Percentiles rank a stretch among this genome's conserved stretches.
Evolutionary conservation across 257 asterid genomes (phyloP).

Genomic region (Solanum neorickii): DNA sequence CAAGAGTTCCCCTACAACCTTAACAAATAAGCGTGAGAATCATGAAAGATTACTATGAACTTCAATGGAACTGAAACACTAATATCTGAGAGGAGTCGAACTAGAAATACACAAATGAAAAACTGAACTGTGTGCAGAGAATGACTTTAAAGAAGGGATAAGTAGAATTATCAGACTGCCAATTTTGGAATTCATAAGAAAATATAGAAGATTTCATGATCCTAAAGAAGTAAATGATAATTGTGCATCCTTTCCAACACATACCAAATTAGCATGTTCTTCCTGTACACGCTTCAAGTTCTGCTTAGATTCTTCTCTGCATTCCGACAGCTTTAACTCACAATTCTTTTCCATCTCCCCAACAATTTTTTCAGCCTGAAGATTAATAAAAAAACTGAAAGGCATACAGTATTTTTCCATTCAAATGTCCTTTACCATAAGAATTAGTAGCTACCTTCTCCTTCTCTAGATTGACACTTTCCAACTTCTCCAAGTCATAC

Average conservation of each 20-base stretch:
- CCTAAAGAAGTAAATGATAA: not conserved
- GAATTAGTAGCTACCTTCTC: conserved; percentile 52
- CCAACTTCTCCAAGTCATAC: conserved; percentile 86
- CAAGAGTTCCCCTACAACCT: not conserved
- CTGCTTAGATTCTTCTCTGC: conserved; percentile 60
- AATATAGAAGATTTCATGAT: not conserved
- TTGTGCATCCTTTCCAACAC: conserved; percentile 5
- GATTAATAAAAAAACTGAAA: conserved; percentile 9
- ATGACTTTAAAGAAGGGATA: not conserved
- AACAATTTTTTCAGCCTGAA: conserved; percentile 61
- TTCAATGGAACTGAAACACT: not conserved
- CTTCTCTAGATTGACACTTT: conserved; percentile 56
- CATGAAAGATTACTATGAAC: not conserved
- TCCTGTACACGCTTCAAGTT: conserved; percentile 54
- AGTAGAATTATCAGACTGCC: not conserved
- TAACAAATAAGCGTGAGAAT: not conserved
- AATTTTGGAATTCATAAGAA: not conserved
- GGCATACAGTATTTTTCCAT: not conserved
- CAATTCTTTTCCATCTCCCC: conserved; percentile 49
- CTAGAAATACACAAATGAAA: not conserved
- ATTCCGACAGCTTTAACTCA: conserved; percentile 54
- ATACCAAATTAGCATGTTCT: conserved; percentile 76
- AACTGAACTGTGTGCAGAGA: not conserved
- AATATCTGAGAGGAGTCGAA: not conserved
- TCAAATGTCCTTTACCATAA: not conserved